phyloP scores from a whole-genome alignment of 1,284 basidiomycete genomes.

The Gomphus bonarii region DNA sequence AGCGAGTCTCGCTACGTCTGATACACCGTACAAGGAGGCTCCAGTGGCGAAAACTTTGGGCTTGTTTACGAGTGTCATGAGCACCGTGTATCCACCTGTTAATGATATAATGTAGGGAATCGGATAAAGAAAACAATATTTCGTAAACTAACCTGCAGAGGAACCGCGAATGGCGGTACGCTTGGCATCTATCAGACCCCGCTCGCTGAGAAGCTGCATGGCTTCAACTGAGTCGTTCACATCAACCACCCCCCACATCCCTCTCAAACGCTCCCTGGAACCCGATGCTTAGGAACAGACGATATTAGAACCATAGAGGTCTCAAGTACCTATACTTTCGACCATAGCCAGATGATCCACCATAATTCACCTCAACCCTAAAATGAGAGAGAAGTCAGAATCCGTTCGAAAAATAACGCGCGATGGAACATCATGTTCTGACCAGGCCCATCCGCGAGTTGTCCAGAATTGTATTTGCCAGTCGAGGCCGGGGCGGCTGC shows the following conservation, averaged over 20 bases:
- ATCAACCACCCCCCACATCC: slow-evolving; percentile 62
- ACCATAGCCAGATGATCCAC: slow-evolving; percentile 60
- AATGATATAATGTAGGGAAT: slow-evolving; percentile 4
- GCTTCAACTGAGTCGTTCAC: slow-evolving; percentile 49
- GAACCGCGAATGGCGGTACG: slow-evolving; percentile 52
- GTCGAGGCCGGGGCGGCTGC: slow-evolving; percentile 34
- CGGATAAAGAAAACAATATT: not conserved
- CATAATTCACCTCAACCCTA: slow-evolving; percentile 61
- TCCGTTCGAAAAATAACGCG: not conserved
- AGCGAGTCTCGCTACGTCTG: slow-evolving; percentile 38
- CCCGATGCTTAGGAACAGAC: not conserved
- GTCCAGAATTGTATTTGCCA: slow-evolving; percentile 54
- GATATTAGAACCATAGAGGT: not conserved
- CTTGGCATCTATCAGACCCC: slow-evolving; percentile 36
- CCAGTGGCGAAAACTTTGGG: slow-evolving; percentile 36
- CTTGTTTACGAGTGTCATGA: slow-evolving; percentile 34
- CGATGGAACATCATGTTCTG: slow-evolving; percentile 13
- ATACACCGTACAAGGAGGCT: slow-evolving; percentile 43
- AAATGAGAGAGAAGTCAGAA: not conserved
- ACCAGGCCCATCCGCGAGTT: slow-evolving; percentile 56
- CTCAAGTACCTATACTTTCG: slow-evolving; percentile 36
- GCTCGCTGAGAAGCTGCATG: slow-evolving; percentile 32
- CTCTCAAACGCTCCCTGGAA: slow-evolving; percentile 42
- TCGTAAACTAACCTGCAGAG: slow-evolving; percentile 26
- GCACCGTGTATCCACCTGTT: slow-evolving; percentile 47